Evolutionary conservation across 1,284 basidiomycete genomes (phyloP).

Genomic region (Apiotrichum montevideense): DNA sequence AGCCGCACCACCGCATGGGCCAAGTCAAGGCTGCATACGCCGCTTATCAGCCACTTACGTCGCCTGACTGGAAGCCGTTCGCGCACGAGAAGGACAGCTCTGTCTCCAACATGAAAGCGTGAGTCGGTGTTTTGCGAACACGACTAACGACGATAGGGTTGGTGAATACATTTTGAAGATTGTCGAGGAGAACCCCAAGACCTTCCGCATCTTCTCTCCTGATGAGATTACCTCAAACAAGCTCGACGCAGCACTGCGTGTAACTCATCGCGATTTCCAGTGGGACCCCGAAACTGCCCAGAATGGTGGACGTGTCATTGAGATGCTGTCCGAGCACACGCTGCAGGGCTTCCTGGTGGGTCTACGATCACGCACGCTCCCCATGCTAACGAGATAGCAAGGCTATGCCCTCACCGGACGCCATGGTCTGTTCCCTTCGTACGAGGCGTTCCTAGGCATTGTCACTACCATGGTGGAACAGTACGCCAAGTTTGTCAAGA

Average conservation of each 20-base stretch:
- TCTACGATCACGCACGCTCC: no score
- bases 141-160: conserved; percentile 50
- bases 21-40: conserved; percentile 54
- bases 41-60: conserved; percentile 56
- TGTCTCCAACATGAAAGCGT: conserved; percentile 68
- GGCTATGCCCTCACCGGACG: conserved; percentile 67
- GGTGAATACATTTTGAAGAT: conserved; percentile 44
- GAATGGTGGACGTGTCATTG: conserved; percentile 57
- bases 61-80: conserved; percentile 63
- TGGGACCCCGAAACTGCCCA: conserved; percentile 17
- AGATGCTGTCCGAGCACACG: conserved; percentile 82
- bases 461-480: conserved; percentile 54
- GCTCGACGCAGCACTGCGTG: conserved; percentile 70
- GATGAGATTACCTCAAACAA: conserved; percentile 82
- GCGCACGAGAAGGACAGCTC: conserved; percentile 55
- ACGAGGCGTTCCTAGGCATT: conserved; percentile 60
- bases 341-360: conserved; percentile 67
- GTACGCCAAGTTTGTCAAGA: conserved; percentile 79
- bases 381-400: conserved; percentile 44
- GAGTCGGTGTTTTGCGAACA: conserved; percentile 52
- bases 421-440: conserved; percentile 76
- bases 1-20: conserved; percentile 35
- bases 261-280: conserved; percentile 45
- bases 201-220: conserved; percentile 84
- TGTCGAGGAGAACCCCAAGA: conserved; percentile 58